Evolutionary conservation across 129 eudicot genomes (phyloP), one percentile per base, ranked within the genome.

Genomic region (Heracleum sosnowskyi): DNA sequence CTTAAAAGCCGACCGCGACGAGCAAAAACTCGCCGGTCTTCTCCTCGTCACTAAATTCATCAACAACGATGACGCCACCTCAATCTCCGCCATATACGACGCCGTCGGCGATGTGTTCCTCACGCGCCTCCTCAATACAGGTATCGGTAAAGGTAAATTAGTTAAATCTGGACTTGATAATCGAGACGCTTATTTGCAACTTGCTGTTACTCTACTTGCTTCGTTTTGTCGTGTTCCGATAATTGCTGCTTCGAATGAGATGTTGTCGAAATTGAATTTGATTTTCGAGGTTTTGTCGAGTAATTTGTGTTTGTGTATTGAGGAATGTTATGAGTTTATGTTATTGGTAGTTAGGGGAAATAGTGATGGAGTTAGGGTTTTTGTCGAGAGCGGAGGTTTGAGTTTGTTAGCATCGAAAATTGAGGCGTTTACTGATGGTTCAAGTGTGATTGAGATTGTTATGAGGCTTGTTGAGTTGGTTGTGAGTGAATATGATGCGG

Each of bases 21-120:
- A 91, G 36, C 97, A 95, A 46, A 90, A 97, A 7, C 94, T 95
- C 10, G 96, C 97, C 4, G 97, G 98, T 53, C 94, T 95, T 8
- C 91, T 95, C 39, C 78, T 95, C 18, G 94, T 92, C 64, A 90
- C 98, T 77, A 95, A 91, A 55, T 81, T 91, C 73, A 87, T 89
- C 45, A 84, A 86, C 72, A 95, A 91, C 69, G 86, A 95, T 47
- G 97, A 95, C 78, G 82, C 72, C 12, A 45, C 72, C 16, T 74
- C 92, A 37, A 81, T 95, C 80, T 83, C 69, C 0, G 81, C 81
- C 69, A 90, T 88, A 41, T 91, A 91, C 86, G 64, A 83, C 41
- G 97, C 97, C 33, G 70, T 95, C 45, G 96, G 92, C 20, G 76
- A 79, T 68, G 75, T 78, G 0, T 95, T 95, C 79, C 86, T 95